Evolutionary conservation across 352 stramenopile genomes (phyloP), one percentile per base, ranked within the genome.

Genomic region (Phytophthora colocasiae): DNA sequence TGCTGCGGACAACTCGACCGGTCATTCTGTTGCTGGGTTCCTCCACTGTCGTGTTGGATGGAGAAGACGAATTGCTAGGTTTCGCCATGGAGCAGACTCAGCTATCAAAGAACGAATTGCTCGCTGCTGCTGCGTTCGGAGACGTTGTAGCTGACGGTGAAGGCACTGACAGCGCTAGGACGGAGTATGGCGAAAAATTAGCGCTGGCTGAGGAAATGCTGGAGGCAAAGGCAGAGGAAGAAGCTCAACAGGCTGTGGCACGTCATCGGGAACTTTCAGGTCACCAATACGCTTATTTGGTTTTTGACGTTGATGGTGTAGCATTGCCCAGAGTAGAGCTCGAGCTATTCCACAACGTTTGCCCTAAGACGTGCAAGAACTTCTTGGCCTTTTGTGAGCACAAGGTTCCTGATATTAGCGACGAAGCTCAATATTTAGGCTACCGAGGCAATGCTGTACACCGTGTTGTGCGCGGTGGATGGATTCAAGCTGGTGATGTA

Each of bases 401-500:
- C n/a, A 71, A 58, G 36, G 77, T 91, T 9, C 66, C 82, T 3
- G 72, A 85, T 63, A 44, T 87, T 3, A 53, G 27, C 32, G 73
- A 84, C 46, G 77, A 87, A 29, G 47, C 27, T 5, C 51, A 60
- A 0, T 58, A 74, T 53, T 63, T 90, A 2, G 71, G 83, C 2
- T 95, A 91, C 46, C 73, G 70, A 14, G 80, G 77, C 39, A 87
- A 83, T 10, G 22, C 44, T 0, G 79, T 95, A 39, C 87, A 95
- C 17, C 80, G 85, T 5, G 64, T 95, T 19, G 85, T 93, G 15
- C 61, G 63, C 31, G 81, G 72, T 10, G 87, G 74, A 2, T 95
- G 87, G 87, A 88, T 95, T 63, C 87, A 95, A 65, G 71, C 77
- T 6, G 87, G 87, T 15, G 87, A 95, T 59, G 73, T 92, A 4